Evolutionary conservation across 1,139 yeast genomes (phyloP), one percentile per base, ranked within the genome.

Genomic region (Magnusiomyces magnusii): DNA sequence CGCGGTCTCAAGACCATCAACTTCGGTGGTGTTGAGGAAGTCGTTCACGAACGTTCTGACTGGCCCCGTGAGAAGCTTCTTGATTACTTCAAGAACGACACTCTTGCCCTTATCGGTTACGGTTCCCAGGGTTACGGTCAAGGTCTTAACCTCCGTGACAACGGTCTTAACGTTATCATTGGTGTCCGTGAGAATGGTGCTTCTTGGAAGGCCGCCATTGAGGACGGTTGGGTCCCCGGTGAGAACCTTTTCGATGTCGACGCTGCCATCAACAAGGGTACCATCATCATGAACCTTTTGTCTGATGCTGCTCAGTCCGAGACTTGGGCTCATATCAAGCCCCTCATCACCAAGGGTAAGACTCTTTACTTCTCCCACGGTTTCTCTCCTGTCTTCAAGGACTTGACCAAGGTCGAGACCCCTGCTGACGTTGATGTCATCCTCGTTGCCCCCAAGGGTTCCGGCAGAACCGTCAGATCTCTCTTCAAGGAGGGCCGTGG

Each of bases 71-170:
- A 93, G 81, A 93, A 87, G 82, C 83, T 93, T 73, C 82, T 86
- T 68, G 95, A 91, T 73, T 93, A 91, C 84, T 93, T 93, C 90
- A 92, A 93, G 84, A 81, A 92, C 78, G 99, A 93, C 77, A 93
- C 99, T 65, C 81, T 93, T 74, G 98, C 99, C 69, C 80, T 93
- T 74, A 92, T 93, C 70, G 99, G 99, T 79, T 93, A 93, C 85
- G 99, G 99, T 75, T 93, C 99, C 69, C 99, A 93, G 82, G 99
- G 99, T 80, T 93, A 93, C 83, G 99, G 99, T 75, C 99, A 93
- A 83, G 98, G 97, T 79, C 86, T 93, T 72, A 93, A 93, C 91
- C 80, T 93, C 82, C 89, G 99, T 82, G 99, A 93, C 83, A 92
- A 93, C 73, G 99, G 99, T 77, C 78, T 93, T 73, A 93, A 93